Evolutionary conservation across 2,329 filamentous ascomycete genomes (phyloP).

Genomic region (Myriosclerotinia curreyana): DNA sequence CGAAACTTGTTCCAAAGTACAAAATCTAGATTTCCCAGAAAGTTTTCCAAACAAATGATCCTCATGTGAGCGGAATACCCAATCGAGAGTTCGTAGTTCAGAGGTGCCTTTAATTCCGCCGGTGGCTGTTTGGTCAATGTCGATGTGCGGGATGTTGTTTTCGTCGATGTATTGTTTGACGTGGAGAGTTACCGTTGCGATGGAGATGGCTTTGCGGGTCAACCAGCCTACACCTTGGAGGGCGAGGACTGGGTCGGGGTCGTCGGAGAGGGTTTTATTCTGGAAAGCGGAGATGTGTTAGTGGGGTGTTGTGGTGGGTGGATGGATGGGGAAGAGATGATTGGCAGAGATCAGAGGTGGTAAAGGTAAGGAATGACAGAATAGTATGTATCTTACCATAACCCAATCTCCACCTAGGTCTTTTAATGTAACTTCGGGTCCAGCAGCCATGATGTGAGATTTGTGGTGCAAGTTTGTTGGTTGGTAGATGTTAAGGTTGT

Average conservation of each 20-base stretch:
- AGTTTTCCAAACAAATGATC: constrained; percentile 64
- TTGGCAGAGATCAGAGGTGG: constrained; percentile 3
- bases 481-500: not conserved
- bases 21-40: constrained; percentile 20
- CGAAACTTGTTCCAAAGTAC: constrained; percentile 34
- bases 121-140: constrained; percentile 60
- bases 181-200: constrained; percentile 55
- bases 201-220: constrained; percentile 55
- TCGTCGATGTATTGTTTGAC: constrained; percentile 45
- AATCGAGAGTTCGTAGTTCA: constrained; percentile 57
- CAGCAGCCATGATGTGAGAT: constrained; percentile 50
- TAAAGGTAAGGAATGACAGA: not conserved
- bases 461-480: not conserved
- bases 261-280: constrained; percentile 60
- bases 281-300: constrained; percentile 36
- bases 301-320: not conserved
- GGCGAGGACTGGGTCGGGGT: constrained; percentile 55
- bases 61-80: constrained; percentile 50
- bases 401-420: constrained; percentile 53
- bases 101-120: constrained; percentile 58
- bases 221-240: constrained; percentile 59
- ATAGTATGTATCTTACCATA: constrained; percentile 44
- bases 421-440: constrained; percentile 49
- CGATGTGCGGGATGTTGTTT: constrained; percentile 48
- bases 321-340: not conserved